phyloP scores from a whole-genome alignment of 257 asterid species.

The Scutellaria minor region DNA sequence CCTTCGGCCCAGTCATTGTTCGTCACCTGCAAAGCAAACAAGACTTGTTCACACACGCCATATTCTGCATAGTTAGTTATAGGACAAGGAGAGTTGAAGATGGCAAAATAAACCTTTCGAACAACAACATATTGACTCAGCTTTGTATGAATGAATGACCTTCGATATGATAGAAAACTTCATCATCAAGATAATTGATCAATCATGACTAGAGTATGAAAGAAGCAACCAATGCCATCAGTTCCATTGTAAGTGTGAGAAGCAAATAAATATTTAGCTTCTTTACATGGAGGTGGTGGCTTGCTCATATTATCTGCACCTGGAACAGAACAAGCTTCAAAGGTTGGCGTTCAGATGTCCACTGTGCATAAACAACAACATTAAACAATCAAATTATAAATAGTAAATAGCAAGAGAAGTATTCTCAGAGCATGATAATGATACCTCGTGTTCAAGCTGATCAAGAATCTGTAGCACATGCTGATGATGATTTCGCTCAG shows the following conservation, averaged over 20 bases:
- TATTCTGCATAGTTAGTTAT: background rate
- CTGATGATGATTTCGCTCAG: conserved; percentile 66
- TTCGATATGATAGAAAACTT: conserved; percentile 31
- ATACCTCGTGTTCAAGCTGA: conserved; percentile 77
- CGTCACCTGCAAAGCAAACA: conserved; percentile 48
- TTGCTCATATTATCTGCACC: conserved; percentile 37
- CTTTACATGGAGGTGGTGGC: conserved; percentile 47
- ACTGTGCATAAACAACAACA: conserved; percentile 43
- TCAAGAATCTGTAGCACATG: conserved; percentile 64
- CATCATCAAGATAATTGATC: conserved; percentile 10
- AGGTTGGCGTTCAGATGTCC: conserved; percentile 63
- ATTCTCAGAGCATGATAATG: conserved; percentile 21
- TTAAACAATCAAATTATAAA: background rate
- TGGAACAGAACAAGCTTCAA: conserved; percentile 46
- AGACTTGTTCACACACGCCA: background rate
- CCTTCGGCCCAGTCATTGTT: conserved; percentile 87
- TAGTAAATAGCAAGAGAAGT: background rate
- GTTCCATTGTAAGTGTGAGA: conserved; percentile 44
- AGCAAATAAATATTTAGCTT: conserved; percentile 42
- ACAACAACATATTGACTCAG: conserved; percentile 75
- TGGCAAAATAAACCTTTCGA: conserved; percentile 53
- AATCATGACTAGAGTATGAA: conserved; percentile 6
- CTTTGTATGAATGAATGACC: conserved; percentile 73
- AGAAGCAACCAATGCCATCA: conserved; percentile 55
- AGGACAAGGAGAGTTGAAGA: background rate